Evolutionary conservation across 2,329 filamentous ascomycete genomes (phyloP).

Genomic region (Xylaria arbuscula): DNA sequence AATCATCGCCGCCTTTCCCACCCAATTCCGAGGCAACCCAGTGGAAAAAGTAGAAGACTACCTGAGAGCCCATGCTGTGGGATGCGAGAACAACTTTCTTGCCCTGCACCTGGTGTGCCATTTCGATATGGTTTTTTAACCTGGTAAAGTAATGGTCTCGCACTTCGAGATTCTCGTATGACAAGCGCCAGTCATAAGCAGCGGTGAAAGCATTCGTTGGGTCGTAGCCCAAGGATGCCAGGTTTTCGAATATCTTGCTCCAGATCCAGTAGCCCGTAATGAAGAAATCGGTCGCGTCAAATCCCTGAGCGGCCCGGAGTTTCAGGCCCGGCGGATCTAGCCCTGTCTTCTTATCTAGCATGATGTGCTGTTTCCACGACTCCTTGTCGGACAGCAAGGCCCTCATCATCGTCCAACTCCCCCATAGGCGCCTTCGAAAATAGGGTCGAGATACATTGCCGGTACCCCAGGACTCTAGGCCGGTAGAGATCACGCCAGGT

Average conservation of each 20-base stretch:
- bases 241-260: constrained; percentile 98
- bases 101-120: constrained; percentile 76
- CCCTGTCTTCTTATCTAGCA: constrained; percentile 92
- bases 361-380: constrained; percentile 94
- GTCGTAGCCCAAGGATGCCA: constrained; percentile 96
- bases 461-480: constrained; percentile 96
- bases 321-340: constrained; percentile 92
- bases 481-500: constrained; percentile 96
- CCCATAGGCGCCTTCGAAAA: constrained; percentile 95
- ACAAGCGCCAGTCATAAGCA: constrained; percentile 90
- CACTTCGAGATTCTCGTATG: constrained; percentile 87
- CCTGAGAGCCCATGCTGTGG: constrained; percentile 98
- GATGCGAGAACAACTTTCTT: constrained; percentile 88
- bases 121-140: constrained; percentile 90
- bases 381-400: constrained; percentile 94
- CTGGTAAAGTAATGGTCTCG: constrained; percentile 95
- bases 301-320: constrained; percentile 91
- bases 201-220: constrained; percentile 79
- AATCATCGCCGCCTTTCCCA: constrained; percentile 83
- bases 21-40: constrained; percentile 83
- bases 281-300: constrained; percentile 97
- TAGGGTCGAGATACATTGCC: constrained; percentile 86
- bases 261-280: constrained; percentile 96
- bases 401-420: constrained; percentile 99
- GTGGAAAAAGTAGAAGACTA: constrained; percentile 86